These are phyloP conservation scores for Lodderomyces parapsilosis DNA, from an alignment of 1,139 yeast species.

Conservation along the genomic window DNA sequence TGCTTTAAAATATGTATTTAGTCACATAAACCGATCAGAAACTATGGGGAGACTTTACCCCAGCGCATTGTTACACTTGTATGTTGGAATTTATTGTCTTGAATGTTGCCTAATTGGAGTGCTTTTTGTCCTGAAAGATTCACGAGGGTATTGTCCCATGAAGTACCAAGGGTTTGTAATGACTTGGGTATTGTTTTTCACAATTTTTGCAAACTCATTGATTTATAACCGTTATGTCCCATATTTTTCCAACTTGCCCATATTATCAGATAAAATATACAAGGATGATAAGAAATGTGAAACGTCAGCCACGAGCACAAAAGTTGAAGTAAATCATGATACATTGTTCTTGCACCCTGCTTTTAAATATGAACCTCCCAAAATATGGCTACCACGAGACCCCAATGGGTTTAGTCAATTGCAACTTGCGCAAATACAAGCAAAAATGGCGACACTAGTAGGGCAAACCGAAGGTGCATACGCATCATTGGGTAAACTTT, in stretches of 20 bases:
- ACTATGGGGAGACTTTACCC: constrained; percentile 73
- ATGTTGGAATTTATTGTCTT: constrained; percentile 76
- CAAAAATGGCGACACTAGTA: constrained; percentile 15
- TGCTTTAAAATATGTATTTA: constrained; percentile 55
- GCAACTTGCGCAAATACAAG: constrained; percentile 14
- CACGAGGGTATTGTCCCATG: constrained; percentile 32
- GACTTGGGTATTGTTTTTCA: constrained; percentile 37
- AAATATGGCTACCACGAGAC: constrained; percentile 37
- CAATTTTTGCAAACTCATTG: constrained; percentile 34
- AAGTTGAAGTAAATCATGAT: constrained; percentile 14
- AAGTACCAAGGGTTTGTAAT: constrained; percentile 46
- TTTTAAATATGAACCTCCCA: constrained; percentile 33
- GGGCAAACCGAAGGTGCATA: constrained; percentile 31
- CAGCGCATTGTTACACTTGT: constrained; percentile 68
- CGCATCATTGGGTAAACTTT: constrained; percentile 18
- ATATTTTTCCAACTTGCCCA: constrained; percentile 31
- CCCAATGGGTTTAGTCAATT: constrained; percentile 17
- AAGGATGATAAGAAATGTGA: constrained; percentile 5
- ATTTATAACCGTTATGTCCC: constrained; percentile 28
- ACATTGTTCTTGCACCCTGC: constrained; percentile 33
- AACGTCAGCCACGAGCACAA: constrained; percentile 2
- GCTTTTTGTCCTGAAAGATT: constrained; percentile 57
- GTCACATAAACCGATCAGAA: constrained; percentile 53
- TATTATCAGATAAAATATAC: constrained; percentile 20
- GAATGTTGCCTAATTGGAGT: constrained; percentile 77